Percentiles rank a stretch among this genome's conserved stretches.
Evolutionary conservation across 257 asterid species (phyloP).

Genomic region (Ilex aquifolium): DNA sequence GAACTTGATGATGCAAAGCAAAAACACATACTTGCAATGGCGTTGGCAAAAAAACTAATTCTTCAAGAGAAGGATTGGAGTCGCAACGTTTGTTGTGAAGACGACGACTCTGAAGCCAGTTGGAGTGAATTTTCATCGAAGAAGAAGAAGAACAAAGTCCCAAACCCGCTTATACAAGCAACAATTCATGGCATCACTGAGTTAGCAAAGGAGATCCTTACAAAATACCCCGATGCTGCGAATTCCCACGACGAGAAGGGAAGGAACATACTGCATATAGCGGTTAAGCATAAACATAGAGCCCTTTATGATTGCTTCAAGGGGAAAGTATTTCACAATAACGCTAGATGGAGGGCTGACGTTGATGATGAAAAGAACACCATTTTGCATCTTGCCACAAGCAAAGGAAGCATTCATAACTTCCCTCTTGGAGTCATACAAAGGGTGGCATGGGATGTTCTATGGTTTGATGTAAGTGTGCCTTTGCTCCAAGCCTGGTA

Average conservation of each 20-base stretch:
- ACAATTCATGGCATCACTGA: background rate
- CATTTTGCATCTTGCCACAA: slow-evolving; percentile 14
- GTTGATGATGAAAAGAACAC: slow-evolving; percentile 9
- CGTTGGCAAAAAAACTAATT: slow-evolving; percentile 8
- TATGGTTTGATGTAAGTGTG: slow-evolving; percentile 3
- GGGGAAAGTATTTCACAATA: background rate
- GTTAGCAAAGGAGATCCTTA: background rate
- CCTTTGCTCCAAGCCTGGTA: too few relatives aligned
- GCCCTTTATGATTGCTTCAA: slow-evolving; percentile 2
- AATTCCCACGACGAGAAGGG: slow-evolving; percentile 4
- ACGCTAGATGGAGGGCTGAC: slow-evolving; percentile 1
- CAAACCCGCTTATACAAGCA: too few relatives aligned
- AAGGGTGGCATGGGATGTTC: slow-evolving; percentile 14
- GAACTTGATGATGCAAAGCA: slow-evolving; percentile 10
- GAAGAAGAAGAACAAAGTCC: too few relatives aligned
- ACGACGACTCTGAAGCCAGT: too few relatives aligned
- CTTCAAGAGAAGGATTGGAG: slow-evolving; percentile 7
- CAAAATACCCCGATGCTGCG: background rate
- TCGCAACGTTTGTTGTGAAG: background rate
- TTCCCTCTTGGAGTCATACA: background rate
- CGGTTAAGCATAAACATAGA: slow-evolving; percentile 1
- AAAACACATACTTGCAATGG: slow-evolving; percentile 7
- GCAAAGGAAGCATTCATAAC: background rate
- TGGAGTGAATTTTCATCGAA: too few relatives aligned
- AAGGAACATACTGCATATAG: slow-evolving; percentile 7